Conservation (phyloP, 306 rosid genomes). For the Rubus idaeus region DNA sequence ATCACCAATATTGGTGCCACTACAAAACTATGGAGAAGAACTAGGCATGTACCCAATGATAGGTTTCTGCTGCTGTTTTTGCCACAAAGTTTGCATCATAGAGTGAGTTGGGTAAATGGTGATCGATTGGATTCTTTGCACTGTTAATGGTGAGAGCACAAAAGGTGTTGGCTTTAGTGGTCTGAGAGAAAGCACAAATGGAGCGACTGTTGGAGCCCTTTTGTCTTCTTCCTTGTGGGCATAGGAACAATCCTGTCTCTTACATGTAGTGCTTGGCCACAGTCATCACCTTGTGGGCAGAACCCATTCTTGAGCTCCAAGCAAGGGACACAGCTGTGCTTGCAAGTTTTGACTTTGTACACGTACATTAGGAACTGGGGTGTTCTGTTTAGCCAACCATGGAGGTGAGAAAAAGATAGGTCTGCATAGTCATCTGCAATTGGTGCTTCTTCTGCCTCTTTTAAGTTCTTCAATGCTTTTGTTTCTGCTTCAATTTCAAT, state of each 20-base stretch:
- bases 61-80: background rate
- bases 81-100: conserved; percentile 9
- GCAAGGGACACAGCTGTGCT: conserved; percentile 1
- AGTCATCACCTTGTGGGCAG: background rate
- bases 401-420: background rate
- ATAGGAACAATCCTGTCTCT: conserved; percentile 9
- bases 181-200: background rate
- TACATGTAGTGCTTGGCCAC: background rate
- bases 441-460: background rate
- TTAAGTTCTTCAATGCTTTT: background rate
- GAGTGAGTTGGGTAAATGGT: background rate
- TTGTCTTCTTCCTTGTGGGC: conserved; percentile 7
- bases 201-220: background rate
- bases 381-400: conserved; percentile 4
- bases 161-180: background rate
- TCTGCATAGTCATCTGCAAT: background rate
- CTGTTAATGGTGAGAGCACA: background rate
- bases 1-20: background rate
- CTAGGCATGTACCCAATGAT: conserved; percentile 6
- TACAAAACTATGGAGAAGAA: background rate
- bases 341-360: background rate
- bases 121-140: background rate
- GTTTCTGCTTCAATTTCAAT: background rate
- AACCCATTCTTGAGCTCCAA: background rate
- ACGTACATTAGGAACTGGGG: background rate